phyloP scores from a whole-genome alignment of 2,329 filamentous ascomycete genomes.

The Verticillium alfalfae region DNA sequence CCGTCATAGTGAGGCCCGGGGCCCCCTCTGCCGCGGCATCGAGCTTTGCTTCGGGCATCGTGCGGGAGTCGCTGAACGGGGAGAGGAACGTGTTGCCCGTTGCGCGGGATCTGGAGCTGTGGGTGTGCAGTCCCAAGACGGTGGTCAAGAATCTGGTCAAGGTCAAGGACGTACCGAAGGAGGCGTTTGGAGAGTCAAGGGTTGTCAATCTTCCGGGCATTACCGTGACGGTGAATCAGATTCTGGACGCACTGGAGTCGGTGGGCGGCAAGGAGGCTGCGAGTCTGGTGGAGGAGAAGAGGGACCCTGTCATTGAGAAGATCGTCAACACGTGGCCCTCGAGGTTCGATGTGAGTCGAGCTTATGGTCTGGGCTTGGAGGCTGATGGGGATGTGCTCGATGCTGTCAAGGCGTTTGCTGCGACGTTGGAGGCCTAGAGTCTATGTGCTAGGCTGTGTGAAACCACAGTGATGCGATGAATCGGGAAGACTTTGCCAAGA shows the following conservation, averaged over 20 bases:
- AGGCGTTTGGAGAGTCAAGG: conserved; percentile 31
- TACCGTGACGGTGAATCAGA: conserved; percentile 46
- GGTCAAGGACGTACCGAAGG: conserved; percentile 31
- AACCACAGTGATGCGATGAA: neutral
- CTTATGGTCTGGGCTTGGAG: conserved; percentile 44
- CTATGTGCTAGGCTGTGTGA: neutral
- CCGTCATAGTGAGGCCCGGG: conserved; percentile 55
- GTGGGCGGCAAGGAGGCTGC: conserved; percentile 41
- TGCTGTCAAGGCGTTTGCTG: conserved; percentile 16
- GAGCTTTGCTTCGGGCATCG: conserved; percentile 56
- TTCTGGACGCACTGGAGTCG: conserved; percentile 42
- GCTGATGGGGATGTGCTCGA: conserved; percentile 34
- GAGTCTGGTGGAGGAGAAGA: conserved; percentile 38
- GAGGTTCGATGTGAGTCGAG: conserved; percentile 43
- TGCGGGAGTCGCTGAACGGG: conserved; percentile 52
- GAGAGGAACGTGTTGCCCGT: conserved; percentile 37
- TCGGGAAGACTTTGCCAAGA: too few relatives aligned
- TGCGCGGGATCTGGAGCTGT: conserved; percentile 33
- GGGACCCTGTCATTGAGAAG: conserved; percentile 37
- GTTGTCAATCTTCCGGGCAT: conserved; percentile 47
- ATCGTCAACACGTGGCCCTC: conserved; percentile 52
- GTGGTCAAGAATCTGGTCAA: conserved; percentile 39
- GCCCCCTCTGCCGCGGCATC: conserved; percentile 55
- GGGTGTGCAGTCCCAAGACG: conserved; percentile 40
- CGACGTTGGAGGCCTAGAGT: neutral